Evolutionary conservation across 176 grass and related monocot species (phyloP).

Genomic region (Oryza meyeriana): DNA sequence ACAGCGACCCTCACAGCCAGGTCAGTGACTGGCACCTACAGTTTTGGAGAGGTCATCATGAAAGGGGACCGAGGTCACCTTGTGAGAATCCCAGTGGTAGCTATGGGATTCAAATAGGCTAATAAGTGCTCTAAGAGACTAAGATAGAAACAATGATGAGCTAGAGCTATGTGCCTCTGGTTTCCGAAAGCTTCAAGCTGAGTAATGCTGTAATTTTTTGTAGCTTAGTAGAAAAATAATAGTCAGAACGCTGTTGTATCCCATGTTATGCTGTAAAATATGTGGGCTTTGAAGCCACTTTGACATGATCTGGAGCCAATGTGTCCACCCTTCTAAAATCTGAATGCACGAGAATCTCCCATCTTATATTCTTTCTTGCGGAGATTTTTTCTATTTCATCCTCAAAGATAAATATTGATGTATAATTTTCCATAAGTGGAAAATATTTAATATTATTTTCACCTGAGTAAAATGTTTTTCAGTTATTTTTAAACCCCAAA

Average conservation of each 20-base stretch:
- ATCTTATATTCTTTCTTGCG: neutral
- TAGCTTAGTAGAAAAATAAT: slow-evolving; percentile 50
- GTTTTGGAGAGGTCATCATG: slow-evolving; percentile 86
- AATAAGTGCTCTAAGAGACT: neutral
- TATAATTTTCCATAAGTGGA: no score
- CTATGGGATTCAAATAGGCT: slow-evolving; percentile 79
- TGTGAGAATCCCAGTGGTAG: slow-evolving; percentile 82
- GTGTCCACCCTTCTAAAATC: neutral
- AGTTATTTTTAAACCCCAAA: no score
- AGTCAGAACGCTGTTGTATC: slow-evolving; percentile 8
- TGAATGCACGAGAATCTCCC: neutral
- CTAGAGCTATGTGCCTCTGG: slow-evolving; percentile 24
- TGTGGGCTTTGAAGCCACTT: neutral
- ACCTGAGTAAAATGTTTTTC: no score
- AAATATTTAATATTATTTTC: no score
- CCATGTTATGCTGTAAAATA: slow-evolving; percentile 32
- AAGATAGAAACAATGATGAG: no score
- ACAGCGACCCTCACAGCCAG: slow-evolving; percentile 61
- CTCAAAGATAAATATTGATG: neutral
- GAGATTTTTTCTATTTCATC: neutral
- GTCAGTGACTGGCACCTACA: slow-evolving; percentile 70
- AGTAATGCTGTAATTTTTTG: slow-evolving; percentile 56
- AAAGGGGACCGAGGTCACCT: slow-evolving; percentile 82
- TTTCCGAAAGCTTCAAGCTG: slow-evolving; percentile 1
- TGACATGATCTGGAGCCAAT: neutral